Conservation (phyloP, 2,329 filamentous ascomycete species). For the Xylariales sp. region DNA sequence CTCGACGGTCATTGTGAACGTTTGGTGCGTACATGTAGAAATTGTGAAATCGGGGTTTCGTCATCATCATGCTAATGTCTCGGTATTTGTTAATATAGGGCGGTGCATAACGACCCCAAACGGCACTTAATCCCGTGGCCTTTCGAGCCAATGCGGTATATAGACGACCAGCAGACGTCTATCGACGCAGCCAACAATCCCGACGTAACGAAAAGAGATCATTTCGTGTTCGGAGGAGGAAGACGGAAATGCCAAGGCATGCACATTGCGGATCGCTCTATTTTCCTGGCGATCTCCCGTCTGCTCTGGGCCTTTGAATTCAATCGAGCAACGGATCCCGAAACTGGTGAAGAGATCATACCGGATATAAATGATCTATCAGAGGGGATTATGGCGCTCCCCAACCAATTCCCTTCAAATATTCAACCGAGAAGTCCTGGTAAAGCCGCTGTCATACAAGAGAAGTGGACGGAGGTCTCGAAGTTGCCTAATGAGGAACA, state of each 20-base stretch:
- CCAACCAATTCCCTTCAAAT: conserved; percentile 12
- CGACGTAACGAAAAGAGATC: conserved; percentile 44
- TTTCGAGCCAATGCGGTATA: conserved; percentile 55
- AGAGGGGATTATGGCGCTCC: conserved; percentile 17
- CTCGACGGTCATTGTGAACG: conserved; percentile 54
- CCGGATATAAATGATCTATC: conserved; percentile 14
- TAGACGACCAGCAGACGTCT: conserved; percentile 39
- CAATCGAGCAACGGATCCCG: neutral
- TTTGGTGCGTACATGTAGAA: conserved; percentile 47
- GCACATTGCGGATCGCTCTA: conserved; percentile 48
- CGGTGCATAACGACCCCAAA: conserved; percentile 58
- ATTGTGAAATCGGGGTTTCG: too few species aligned
- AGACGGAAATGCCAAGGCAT: conserved; percentile 61
- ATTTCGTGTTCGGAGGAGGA: conserved; percentile 47
- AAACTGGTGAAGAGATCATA: neutral
- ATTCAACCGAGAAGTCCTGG: conserved; percentile 19
- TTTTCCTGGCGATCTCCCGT: conserved; percentile 54
- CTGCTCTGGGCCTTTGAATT: conserved; percentile 59
- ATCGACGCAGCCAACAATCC: conserved; percentile 49
- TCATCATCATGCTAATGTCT: too few species aligned
- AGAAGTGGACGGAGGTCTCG: conserved; percentile 7
- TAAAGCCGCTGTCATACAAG: neutral
- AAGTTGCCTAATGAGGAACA: conserved; percentile 2
- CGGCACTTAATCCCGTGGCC: conserved; percentile 53
- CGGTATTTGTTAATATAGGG: conserved; percentile 44